Conservation (phyloP, 257 asterid genomes). For the Rehmannia glutinosa region DNA sequence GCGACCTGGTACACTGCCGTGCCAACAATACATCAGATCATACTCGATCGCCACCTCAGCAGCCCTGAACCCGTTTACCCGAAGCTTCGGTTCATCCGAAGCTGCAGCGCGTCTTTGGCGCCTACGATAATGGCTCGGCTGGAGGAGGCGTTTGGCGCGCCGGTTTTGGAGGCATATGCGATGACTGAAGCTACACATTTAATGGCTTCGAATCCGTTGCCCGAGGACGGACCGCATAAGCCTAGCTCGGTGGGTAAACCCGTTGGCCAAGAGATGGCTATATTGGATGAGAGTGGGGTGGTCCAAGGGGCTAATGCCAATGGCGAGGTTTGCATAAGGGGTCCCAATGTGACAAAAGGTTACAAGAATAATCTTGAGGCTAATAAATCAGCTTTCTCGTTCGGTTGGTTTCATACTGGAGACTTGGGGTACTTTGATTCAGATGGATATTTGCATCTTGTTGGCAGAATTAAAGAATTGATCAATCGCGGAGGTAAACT, state of each 20-base stretch:
- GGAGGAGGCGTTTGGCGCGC: conserved; percentile 83
- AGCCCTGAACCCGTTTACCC: conserved; percentile 70
- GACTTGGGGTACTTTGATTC: conserved; percentile 72
- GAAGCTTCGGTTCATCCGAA: conserved; percentile 84
- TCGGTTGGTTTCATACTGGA: conserved; percentile 94
- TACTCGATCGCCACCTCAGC: conserved; percentile 70
- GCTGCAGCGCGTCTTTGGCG: conserved; percentile 98
- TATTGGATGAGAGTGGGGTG: conserved; percentile 62
- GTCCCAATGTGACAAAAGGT: conserved; percentile 79
- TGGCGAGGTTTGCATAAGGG: conserved; percentile 92
- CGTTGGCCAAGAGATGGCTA: conserved; percentile 91
- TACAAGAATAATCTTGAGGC: conserved; percentile 88
- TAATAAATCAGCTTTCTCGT: conserved; percentile 65
- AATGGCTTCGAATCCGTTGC: conserved; percentile 88
- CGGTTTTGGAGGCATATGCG: conserved; percentile 89
- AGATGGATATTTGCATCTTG: conserved; percentile 86
- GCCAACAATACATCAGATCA: conserved; percentile 92
- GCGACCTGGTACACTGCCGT: conserved; percentile 99
- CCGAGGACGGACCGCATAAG: conserved; percentile 70
- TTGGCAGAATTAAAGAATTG: conserved; percentile 87
- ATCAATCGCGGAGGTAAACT: conserved; percentile 91
- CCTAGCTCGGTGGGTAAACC: conserved; percentile 88
- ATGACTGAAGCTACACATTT: conserved; percentile 93
- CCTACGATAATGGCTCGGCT: conserved; percentile 73
- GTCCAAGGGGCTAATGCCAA: conserved; percentile 45